Evolutionary conservation across 352 stramenopile species (phyloP).

Genomic region (Globisporangium ultimum): DNA sequence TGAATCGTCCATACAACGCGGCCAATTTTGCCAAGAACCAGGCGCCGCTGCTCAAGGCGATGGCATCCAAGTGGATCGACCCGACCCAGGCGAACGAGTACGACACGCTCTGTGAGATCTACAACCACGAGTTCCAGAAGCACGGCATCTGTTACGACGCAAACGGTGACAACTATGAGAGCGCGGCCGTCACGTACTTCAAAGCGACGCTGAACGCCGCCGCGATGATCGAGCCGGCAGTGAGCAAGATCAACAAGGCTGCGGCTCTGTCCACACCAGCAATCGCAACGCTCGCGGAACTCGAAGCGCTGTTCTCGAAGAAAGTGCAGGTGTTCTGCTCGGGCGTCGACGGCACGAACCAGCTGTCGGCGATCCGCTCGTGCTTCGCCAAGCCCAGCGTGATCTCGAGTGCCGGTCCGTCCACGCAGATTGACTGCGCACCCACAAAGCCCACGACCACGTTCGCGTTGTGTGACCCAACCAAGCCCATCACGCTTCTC

Average conservation of each 20-base stretch:
- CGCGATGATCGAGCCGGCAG: background rate
- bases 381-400: slow-evolving; percentile 18
- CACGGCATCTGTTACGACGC: slow-evolving; percentile 71
- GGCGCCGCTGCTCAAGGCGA: slow-evolving; percentile 36
- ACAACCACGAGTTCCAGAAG: slow-evolving; percentile 86
- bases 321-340: slow-evolving; percentile 4
- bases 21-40: slow-evolving; percentile 38
- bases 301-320: background rate
- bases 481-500: slow-evolving; percentile 5
- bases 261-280: slow-evolving; percentile 17
- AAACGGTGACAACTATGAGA: background rate
- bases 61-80: slow-evolving; percentile 43
- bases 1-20: slow-evolving; percentile 51
- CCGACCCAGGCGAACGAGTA: background rate
- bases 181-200: slow-evolving; percentile 3
- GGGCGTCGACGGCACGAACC: background rate
- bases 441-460: slow-evolving; percentile 27
- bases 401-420: slow-evolving; percentile 29
- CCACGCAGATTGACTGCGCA: slow-evolving; percentile 44
- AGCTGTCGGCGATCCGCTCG: background rate
- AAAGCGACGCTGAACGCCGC: slow-evolving; percentile 1
- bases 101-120: slow-evolving; percentile 56
- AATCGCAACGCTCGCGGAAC: background rate
- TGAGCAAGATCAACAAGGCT: background rate
- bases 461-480: slow-evolving; percentile 36